Evolutionary conservation across 1,284 basidiomycete genomes (phyloP), one percentile per base, ranked within the genome.

Genomic region (Boletus sp.): DNA sequence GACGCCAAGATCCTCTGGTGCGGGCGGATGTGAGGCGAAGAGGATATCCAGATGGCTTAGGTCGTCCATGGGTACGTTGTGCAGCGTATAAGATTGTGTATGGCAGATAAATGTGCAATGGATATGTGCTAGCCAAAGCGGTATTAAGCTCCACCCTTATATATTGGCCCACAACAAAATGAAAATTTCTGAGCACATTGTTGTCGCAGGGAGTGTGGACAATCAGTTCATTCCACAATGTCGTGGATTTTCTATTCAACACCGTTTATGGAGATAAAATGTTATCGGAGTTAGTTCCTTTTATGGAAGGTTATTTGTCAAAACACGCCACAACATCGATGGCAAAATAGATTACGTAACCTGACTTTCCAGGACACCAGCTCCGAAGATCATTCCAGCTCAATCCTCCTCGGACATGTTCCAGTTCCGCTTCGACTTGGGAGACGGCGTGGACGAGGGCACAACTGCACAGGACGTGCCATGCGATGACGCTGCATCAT

Each of bases 381-480:
- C 10, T 13, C 16, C 2, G 12, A 26, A 6, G 13, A 25, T 7
- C 35, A 22, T 23, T 41, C 5, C 9, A 19, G 33, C 5, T 34
- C 33, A 4, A 10, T 22, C 20, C n/a, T 3, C 10, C n/a, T 29
- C 12, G 23, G 20, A 16, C 34, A 60, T 61, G 61, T 82, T 82
- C 69, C 78, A 74, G 47, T 82, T 83, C 57, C 75, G 73, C 50
- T 83, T 83, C 57, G 69, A 78, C 56, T 77, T 82, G 51, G 72
- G 73, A 43, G 61, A 80, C 37, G 71, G 71, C 8, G 72, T 75
- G 29, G 61, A 62, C 25, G 70, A 70, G 16, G 45, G 41, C 19
- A n/a, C 48, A 8, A 36, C 42, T 7, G 20, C 44, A 34, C 51
- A 50, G 7, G 34, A 33, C 5, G 14, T 14, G 29, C 2, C 13